These are phyloP conservation scores for Lipomyces yamanashiensis DNA, from an alignment of 805 yeast species.

Conservation along the genomic window DNA sequence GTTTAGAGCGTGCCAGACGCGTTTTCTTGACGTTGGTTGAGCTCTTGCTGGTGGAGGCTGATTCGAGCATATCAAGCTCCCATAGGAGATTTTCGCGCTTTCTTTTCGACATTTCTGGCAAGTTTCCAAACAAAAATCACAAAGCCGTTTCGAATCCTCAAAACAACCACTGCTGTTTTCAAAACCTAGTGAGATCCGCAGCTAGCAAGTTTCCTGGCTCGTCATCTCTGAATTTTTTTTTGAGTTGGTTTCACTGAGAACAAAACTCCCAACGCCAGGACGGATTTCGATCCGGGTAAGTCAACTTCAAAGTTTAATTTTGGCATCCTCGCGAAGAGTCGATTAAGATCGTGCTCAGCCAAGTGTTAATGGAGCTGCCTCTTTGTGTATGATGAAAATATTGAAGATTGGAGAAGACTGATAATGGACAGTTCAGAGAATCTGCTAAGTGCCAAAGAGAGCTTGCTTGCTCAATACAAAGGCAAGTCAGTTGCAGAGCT, in stretches of 20 bases:
- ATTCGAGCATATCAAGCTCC: conserved; percentile 47
- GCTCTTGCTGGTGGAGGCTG: conserved; percentile 41
- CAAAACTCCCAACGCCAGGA: conserved; percentile 7
- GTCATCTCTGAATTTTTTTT: no score
- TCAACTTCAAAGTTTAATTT: neutral
- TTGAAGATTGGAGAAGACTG: neutral
- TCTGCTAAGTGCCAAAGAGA: neutral
- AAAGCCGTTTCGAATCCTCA: no score
- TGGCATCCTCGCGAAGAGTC: neutral
- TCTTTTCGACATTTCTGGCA: conserved; percentile 22
- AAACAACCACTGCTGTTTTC: no score
- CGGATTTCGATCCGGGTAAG: conserved; percentile 12
- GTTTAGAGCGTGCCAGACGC: conserved; percentile 43
- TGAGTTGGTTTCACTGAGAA: no score
- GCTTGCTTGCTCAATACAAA: conserved; percentile 17
- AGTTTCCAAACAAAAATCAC: neutral
- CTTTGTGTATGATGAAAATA: neutral
- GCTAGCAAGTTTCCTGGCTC: no score
- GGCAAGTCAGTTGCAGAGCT: conserved; percentile 55
- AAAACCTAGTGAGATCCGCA: no score
- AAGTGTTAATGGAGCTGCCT: no score
- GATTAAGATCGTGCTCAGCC: no score
- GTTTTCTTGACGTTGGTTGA: conserved; percentile 24
- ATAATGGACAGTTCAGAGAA: neutral
- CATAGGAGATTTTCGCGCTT: conserved; percentile 45